A percentile compares a stretch with the other conserved stretches of the same genome.
Evolutionary conservation across 2,329 filamentous ascomycete genomes (phyloP).

Genomic region (Penicillium sp.): DNA sequence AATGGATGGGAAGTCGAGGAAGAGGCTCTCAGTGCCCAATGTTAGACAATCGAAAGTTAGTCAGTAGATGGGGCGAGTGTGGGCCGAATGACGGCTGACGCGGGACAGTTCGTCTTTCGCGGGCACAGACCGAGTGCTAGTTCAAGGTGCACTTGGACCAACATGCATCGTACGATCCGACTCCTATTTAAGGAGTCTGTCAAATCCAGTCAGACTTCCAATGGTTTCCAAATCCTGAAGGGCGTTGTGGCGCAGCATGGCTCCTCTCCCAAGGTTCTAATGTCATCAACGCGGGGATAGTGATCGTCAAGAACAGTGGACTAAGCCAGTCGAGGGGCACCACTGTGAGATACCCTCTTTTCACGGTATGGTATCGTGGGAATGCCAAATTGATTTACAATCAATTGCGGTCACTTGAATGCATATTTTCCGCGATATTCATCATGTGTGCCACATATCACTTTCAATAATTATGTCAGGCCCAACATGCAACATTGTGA

Average conservation of each 20-base stretch:
- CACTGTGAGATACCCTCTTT: background rate
- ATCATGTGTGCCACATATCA: background rate
- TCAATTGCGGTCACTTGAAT: background rate
- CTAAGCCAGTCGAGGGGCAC: background rate
- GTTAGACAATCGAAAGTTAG: slow-evolving; percentile 18
- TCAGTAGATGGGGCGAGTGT: slow-evolving; percentile 26
- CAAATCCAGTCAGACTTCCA: background rate
- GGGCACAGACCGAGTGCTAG: background rate
- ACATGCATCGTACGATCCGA: background rate
- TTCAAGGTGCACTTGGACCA: background rate
- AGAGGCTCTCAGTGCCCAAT: background rate
- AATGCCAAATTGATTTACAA: background rate
- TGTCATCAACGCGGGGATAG: background rate
- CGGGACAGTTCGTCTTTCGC: slow-evolving; percentile 15
- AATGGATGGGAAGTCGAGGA: slow-evolving; percentile 5
- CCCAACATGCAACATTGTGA: no score
- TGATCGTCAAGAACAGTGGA: background rate
- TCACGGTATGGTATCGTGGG: background rate
- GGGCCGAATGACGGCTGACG: slow-evolving; percentile 24
- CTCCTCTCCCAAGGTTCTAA: background rate
- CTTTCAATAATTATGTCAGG: background rate
- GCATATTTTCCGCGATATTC: background rate
- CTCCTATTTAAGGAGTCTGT: background rate
- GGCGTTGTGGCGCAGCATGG: background rate
- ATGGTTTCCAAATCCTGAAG: background rate